phyloP scores from a whole-genome alignment of 176 grass and related monocot species.

The Avena eriantha region DNA sequence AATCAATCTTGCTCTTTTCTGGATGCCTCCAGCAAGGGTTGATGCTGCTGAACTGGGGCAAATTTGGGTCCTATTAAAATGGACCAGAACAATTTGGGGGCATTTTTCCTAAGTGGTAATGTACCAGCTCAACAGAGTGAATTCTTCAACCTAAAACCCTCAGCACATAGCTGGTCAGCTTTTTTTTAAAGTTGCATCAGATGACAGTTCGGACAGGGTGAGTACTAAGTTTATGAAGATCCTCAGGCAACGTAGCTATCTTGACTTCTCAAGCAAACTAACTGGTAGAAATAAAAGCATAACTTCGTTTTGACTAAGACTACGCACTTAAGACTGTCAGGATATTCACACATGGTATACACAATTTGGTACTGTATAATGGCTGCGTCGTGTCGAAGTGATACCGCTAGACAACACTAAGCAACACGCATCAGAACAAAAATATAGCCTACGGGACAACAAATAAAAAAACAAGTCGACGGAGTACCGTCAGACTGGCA shows the following conservation, averaged over 20 bases:
- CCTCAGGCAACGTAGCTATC: constrained; percentile 2
- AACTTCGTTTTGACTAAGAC: neutral
- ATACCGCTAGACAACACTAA: constrained; percentile 13
- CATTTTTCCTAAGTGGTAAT: neutral
- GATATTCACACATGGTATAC: neutral
- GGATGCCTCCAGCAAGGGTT: neutral
- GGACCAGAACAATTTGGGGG: neutral
- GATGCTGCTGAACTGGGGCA: neutral
- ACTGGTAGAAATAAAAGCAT: neutral
- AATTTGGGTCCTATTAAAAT: neutral
- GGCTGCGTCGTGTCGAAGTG: constrained; percentile 1
- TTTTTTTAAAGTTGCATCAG: neutral
- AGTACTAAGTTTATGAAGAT: neutral
- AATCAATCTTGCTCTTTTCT: neutral
- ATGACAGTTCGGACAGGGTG: neutral
- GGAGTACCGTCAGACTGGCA: neutral
- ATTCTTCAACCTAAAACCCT: neutral
- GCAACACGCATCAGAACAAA: constrained; percentile 2
- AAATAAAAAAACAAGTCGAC: constrained; percentile 10
- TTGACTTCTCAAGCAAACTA: neutral
- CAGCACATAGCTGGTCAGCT: neutral
- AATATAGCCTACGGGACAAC: neutral
- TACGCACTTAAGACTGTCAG: neutral
- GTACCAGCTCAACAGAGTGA: neutral
- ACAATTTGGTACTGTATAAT: constrained; percentile 31